These are phyloP conservation scores for Cystobasidium ongulense DNA, from an alignment of 768 basidiomycete species.

Conservation along the genomic window DNA sequence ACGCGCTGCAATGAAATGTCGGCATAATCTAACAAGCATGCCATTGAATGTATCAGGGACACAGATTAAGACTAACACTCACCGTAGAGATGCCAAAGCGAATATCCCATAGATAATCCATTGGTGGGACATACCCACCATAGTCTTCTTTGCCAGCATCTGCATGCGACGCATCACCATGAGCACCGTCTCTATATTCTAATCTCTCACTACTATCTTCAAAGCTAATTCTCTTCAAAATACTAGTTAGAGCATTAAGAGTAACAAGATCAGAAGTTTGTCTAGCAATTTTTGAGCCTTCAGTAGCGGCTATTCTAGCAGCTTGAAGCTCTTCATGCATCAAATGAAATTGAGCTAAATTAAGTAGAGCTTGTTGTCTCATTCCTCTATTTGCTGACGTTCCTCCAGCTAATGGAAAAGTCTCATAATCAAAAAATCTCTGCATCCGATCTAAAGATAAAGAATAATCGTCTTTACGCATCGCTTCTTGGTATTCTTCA, in stretches of 20 bases:
- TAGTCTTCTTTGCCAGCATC: slow-evolving; percentile 16
- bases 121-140: slow-evolving; percentile 10
- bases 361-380: slow-evolving; percentile 26
- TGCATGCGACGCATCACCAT: neutral
- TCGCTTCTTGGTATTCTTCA: neutral
- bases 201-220: slow-evolving; percentile 13
- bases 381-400: slow-evolving; percentile 9
- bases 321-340: neutral
- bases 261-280: slow-evolving; percentile 7
- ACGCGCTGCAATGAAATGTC: slow-evolving; percentile 1
- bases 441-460: neutral
- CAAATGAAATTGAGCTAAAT: slow-evolving; percentile 18
- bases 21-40: too few relatives aligned
- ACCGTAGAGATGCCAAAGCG: slow-evolving; percentile 3
- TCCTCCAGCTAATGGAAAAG: slow-evolving; percentile 2
- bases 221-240: slow-evolving; percentile 7
- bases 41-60: too few relatives aligned
- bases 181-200: neutral
- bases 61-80: neutral
- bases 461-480: slow-evolving; percentile 13
- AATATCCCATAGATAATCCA: slow-evolving; percentile 21
- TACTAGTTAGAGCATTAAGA: slow-evolving; percentile 13
- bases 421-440: slow-evolving; percentile 24
- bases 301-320: neutral
- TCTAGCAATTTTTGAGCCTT: slow-evolving; percentile 16